phyloP scores from a whole-genome alignment of 805 yeast genomes.

The Lipomyces anomalus region DNA sequence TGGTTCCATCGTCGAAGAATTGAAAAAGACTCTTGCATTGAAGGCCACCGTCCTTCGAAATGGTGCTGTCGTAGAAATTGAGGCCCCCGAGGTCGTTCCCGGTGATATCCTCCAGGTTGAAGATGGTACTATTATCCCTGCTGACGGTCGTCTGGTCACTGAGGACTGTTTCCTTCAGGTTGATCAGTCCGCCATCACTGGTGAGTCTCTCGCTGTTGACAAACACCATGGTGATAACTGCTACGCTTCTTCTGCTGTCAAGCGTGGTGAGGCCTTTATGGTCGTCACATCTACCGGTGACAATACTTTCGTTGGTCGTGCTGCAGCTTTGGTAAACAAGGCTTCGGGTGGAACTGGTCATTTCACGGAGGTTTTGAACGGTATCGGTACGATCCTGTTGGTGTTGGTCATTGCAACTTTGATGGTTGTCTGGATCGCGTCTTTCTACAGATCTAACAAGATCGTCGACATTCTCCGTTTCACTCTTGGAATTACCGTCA shows the following conservation, averaged over 20 bases:
- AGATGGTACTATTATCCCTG: slow-evolving; percentile 88
- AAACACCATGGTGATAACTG: slow-evolving; percentile 80
- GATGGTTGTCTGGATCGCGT: slow-evolving; percentile 84
- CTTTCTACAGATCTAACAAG: slow-evolving; percentile 86
- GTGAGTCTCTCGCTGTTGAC: slow-evolving; percentile 95
- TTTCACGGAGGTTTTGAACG: slow-evolving; percentile 95
- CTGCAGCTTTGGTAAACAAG: slow-evolving; percentile 92
- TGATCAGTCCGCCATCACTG: slow-evolving; percentile 95
- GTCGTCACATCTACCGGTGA: slow-evolving; percentile 93
- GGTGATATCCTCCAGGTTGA: slow-evolving; percentile 91
- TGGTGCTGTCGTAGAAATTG: slow-evolving; percentile 68
- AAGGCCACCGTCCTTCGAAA: slow-evolving; percentile 80
- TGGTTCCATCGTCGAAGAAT: slow-evolving; percentile 94
- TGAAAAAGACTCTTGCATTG: slow-evolving; percentile 91
- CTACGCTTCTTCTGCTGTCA: slow-evolving; percentile 90
- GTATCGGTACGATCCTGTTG: slow-evolving; percentile 89
- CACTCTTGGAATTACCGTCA: slow-evolving; percentile 91
- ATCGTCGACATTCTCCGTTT: slow-evolving; percentile 85
- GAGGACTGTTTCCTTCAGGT: slow-evolving; percentile 83
- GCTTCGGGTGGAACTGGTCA: slow-evolving; percentile 93
- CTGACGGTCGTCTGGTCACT: slow-evolving; percentile 85
- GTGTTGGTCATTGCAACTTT: slow-evolving; percentile 83
- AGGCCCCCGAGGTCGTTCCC: slow-evolving; percentile 83
- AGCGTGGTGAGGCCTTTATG: slow-evolving; percentile 94
- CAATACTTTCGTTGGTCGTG: slow-evolving; percentile 93